Conservation (phyloP, 768 basidiomycete genomes). For the Hemileccinum impolitum region DNA sequence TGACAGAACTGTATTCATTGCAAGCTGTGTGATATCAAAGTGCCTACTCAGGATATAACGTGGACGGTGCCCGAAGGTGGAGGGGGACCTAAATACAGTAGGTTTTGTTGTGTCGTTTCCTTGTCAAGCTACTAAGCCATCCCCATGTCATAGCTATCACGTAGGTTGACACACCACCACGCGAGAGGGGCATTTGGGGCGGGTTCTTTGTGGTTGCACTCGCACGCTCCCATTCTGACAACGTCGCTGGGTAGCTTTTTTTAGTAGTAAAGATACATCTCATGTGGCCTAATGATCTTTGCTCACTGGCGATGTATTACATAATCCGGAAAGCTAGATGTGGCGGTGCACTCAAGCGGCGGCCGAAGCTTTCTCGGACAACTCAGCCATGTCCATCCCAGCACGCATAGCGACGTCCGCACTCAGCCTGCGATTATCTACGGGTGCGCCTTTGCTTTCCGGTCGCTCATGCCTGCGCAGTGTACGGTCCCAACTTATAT, state of each 20-base stretch:
- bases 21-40: slow-evolving; percentile 95
- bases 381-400: slow-evolving; percentile 1
- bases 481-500: slow-evolving; percentile 1
- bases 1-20: slow-evolving; percentile 86
- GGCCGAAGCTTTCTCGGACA: neutral
- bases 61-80: slow-evolving; percentile 98
- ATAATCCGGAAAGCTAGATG: too few species aligned
- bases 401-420: slow-evolving; percentile 11
- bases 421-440: slow-evolving; percentile 6
- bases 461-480: neutral
- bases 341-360: too few species aligned
- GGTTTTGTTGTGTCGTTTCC: neutral
- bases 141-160: slow-evolving; percentile 14
- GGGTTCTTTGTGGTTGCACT: too few species aligned
- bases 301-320: too few species aligned
- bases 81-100: slow-evolving; percentile 95
- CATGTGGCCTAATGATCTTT: too few species aligned
- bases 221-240: too few species aligned
- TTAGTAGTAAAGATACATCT: too few species aligned
- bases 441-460: neutral
- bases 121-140: neutral
- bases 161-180: neutral
- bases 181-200: too few species aligned
- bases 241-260: too few species aligned
- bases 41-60: slow-evolving; percentile 93